Base-by-base conservation (phyloP, 805 yeast genomes). In the Saccharomycodes ludwigii region DNA sequence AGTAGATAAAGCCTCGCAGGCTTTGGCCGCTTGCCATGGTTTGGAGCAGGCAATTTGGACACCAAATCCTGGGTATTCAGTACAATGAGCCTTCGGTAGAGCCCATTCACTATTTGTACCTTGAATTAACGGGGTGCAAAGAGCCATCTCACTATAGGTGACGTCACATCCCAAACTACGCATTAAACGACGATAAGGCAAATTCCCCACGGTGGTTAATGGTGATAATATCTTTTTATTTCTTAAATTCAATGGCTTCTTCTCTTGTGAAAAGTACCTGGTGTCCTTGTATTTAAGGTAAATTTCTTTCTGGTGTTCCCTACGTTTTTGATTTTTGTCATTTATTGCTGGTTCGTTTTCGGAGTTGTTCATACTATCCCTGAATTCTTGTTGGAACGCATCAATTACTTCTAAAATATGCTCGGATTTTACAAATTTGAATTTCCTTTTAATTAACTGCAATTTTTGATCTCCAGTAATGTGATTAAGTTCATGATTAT, bases 81-180 rank as follows among this genome's bases (percentile, higher is more conserved):
- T 58, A 14, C 58, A 52, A 52, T 91, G 96, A 4, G 94, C 91
- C 47, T 86, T 81, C 14, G 95, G 84, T 29, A 91, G 63, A 0
- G 99, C 99, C 99, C 99, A 91, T 55, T 91, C 99, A 2, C 94
- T 73, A 51, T 84, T 84, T 12, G 78, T 69, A 18, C 96, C 98
- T 52, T 83, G 94, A 17, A 91, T 59, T 32, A 91, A 60, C 1
- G 97, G 96, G 31, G 82, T 59, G 2, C 81, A 62, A 22, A 91
- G 63, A 0, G 97, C 96, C 98, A 91, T 91, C 59, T 91, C 99
- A 24, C 86, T 71, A 52, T 82, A 91, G 0, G 98, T 91, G 12
- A 85, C 68, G 46, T 91, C 96, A 9, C 94, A 94, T 12, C 96
- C 96, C 21, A 84, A 56, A 1, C 77, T 67, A 47, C 76, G 79